Evolutionary conservation across 257 asterid species (phyloP).

Genomic region (Solanum pennellii): DNA sequence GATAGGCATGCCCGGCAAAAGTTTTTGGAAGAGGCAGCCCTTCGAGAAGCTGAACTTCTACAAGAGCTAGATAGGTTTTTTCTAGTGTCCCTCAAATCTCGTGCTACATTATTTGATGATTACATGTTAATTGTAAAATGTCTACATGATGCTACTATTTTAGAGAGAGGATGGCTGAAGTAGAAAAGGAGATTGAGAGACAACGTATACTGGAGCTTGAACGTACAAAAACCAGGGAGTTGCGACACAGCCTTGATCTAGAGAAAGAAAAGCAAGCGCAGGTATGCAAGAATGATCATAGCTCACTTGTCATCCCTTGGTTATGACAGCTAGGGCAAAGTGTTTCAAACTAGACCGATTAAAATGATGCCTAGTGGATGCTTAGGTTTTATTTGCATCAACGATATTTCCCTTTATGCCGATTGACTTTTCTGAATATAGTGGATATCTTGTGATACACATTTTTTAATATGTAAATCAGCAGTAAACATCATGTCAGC

Average conservation of each 20-base stretch:
- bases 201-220: slow-evolving; percentile 75
- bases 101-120: background rate
- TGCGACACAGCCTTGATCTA: slow-evolving; percentile 82
- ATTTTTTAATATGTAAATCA: background rate
- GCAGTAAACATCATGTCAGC: background rate
- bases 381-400: background rate
- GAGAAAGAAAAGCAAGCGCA: slow-evolving; percentile 95
- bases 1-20: slow-evolving; percentile 65
- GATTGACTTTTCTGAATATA: background rate
- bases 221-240: slow-evolving; percentile 83
- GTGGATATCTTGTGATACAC: background rate
- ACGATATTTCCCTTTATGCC: background rate
- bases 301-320: background rate
- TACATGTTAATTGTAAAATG: background rate
- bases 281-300: slow-evolving; percentile 30
- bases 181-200: slow-evolving; percentile 86
- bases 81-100: background rate
- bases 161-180: slow-evolving; percentile 75
- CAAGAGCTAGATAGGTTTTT: slow-evolving; percentile 78
- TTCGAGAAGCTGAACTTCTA: slow-evolving; percentile 77
- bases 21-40: slow-evolving; percentile 75
- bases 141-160: slow-evolving; percentile 4
- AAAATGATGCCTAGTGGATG: background rate
- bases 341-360: background rate
- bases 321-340: background rate